Base-by-base conservation (phyloP, 2,329 filamentous ascomycete species). In the Colletotrichum cereale region DNA sequence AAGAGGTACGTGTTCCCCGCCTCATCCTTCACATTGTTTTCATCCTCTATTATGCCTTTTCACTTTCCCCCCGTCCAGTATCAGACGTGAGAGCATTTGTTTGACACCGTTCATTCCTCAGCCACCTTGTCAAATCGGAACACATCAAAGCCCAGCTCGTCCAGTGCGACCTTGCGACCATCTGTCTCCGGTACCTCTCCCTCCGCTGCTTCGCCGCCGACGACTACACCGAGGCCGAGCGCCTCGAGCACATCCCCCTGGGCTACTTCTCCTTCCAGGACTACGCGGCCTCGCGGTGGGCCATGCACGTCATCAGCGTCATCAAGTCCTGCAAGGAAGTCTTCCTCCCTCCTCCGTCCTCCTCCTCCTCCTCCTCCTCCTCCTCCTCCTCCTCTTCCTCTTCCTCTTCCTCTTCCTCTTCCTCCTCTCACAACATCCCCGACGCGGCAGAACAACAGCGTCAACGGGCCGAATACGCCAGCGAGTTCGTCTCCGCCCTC, bases 191-290 rank as follows among this genome's bases (percentile, higher is more conserved):
- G 5, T 84, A 84, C 36, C 75, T 84, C 2, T 77, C 76, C 2
- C 76, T 79, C 12, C 72, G 71, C 1, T 82, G 77, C 67, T 84
- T 84, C 67, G 31, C 56, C 7, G 71, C 62, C 16, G 48, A 55
- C 0, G 53, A 72, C 29, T 60, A 77, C 5, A 18, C n/a, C 2
- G 65, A 76, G 1, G 24, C 66, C 0, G 34, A 73, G 0, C 71
- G 78, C 16, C 48, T 67, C 7, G 0, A 65, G 0, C 75, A 69
- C 24, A 75, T 75, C 10, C 58, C 63, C 3, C 21, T 73, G 0
- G 82, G 82, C 0, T 76, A 75, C 57, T 83, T 80, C 65, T 75
- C 78, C 0, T 81, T 84, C 53, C 79, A 81, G 21, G 82, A 84
- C 60, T 84, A 84, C 40, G 81, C 81, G 0, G 67, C 77, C 6